A percentile compares a stretch with the other conserved stretches of the same genome.
Conservation (phyloP, 2,329 filamentous ascomycete species). For the Cordyceps cateniannulata region DNA sequence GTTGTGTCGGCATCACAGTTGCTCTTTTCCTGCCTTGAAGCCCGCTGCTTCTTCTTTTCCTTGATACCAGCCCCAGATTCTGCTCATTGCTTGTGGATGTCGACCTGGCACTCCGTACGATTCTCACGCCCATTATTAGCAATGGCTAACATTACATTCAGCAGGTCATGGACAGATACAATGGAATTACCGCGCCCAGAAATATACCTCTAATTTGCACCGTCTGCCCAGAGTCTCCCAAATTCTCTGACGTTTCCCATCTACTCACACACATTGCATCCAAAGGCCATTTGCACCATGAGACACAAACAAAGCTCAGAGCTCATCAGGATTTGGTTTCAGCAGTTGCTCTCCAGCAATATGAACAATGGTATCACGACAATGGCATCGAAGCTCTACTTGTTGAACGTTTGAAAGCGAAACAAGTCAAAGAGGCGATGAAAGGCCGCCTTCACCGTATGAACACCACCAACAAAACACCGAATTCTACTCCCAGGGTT, state of each 20-base stretch:
- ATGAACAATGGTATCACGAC: slow-evolving; percentile 70
- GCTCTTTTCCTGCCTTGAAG: slow-evolving; percentile 22
- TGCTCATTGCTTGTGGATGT: neutral
- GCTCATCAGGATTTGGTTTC: slow-evolving; percentile 61
- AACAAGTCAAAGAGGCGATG: slow-evolving; percentile 59
- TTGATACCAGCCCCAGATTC: slow-evolving; percentile 12
- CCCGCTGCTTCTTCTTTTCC: slow-evolving; percentile 13
- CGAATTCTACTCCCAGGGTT: slow-evolving; percentile 14
- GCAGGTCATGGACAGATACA: slow-evolving; percentile 30
- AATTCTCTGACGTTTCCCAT: slow-evolving; percentile 86
- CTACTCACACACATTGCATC: slow-evolving; percentile 87
- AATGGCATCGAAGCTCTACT: slow-evolving; percentile 68
- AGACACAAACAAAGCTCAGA: slow-evolving; percentile 74
- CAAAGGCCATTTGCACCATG: slow-evolving; percentile 81
- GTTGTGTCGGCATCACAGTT: slow-evolving; percentile 9
- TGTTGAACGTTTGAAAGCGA: slow-evolving; percentile 69
- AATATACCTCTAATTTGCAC: slow-evolving; percentile 68
- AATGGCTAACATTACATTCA: slow-evolving; percentile 12
- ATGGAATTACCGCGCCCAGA: slow-evolving; percentile 16
- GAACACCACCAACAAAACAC: slow-evolving; percentile 18
- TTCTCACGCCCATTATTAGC: neutral
- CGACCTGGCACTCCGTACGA: slow-evolving; percentile 2
- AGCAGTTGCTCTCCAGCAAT: slow-evolving; percentile 56
- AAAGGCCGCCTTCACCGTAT: slow-evolving; percentile 42
- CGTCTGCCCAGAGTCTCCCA: slow-evolving; percentile 73